These are phyloP conservation scores for Cryphonectria carpinicola DNA, from an alignment of 2,329 filamentous ascomycete species.

Conservation along the genomic window DNA sequence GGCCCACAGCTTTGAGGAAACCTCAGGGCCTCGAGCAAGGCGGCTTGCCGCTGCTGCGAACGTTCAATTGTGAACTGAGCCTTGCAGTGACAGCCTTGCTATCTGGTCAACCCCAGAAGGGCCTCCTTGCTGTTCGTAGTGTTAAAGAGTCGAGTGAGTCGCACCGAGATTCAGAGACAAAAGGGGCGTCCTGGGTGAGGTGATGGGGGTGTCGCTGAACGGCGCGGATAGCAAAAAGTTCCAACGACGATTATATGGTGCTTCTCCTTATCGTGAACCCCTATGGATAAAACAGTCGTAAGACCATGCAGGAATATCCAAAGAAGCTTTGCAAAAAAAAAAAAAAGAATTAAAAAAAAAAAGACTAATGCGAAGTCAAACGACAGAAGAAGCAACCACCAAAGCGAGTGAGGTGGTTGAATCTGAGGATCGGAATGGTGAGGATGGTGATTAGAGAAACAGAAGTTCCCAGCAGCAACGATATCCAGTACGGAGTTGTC, in stretches of 20 bases:
- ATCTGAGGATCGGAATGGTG: conserved; percentile 12
- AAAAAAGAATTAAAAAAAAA: conserved; percentile 26
- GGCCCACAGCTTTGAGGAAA: conserved; percentile 37
- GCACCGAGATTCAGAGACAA: conserved; percentile 8
- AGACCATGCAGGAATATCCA: conserved; percentile 11
- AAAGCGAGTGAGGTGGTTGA: conserved; percentile 62
- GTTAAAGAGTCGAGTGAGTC: conserved; percentile 22
- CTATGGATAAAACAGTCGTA: conserved; percentile 12
- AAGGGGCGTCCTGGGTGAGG: conserved; percentile 17
- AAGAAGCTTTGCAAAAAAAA: conserved; percentile 23
- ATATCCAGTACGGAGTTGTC: background rate
- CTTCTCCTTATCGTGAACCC: conserved; percentile 23
- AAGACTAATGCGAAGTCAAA: conserved; percentile 37
- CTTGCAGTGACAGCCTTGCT: background rate
- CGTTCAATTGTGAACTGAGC: background rate
- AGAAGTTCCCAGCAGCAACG: background rate
- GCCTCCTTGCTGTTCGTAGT: conserved; percentile 13
- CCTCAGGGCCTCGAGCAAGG: conserved; percentile 15
- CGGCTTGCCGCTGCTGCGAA: background rate
- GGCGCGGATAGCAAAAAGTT: conserved; percentile 29
- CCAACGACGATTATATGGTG: conserved; percentile 15
- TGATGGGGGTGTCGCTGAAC: conserved; percentile 35
- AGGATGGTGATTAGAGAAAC: conserved; percentile 8
- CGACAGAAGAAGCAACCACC: conserved; percentile 49
- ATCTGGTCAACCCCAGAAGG: background rate